Percentiles rank a stretch among this genome's conserved stretches.
These are phyloP conservation scores for Saksenaea vasiformis DNA, from an alignment of 371 early-diverging fungal species.

Conservation along the genomic window DNA sequence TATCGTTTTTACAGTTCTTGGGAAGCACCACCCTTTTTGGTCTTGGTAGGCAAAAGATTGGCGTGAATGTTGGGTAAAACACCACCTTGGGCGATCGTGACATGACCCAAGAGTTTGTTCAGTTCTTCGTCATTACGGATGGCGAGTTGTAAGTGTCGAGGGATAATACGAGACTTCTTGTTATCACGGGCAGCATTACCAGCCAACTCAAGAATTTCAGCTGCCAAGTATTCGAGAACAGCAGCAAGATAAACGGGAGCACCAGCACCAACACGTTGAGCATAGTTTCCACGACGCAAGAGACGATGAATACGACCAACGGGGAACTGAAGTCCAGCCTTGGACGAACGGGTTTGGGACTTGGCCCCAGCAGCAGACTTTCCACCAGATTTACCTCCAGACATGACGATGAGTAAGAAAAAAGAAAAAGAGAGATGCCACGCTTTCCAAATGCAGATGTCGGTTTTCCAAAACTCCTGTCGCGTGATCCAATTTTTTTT, in stretches of 20 bases:
- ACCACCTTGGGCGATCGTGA: conserved; percentile 85
- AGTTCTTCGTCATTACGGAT: conserved; percentile 95
- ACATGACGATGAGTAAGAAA: conserved; percentile 29
- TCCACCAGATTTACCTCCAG: conserved; percentile 54
- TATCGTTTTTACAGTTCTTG: conserved; percentile 29
- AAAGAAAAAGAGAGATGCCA: conserved; percentile 15
- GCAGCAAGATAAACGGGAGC: conserved; percentile 94
- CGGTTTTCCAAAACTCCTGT: too few species aligned
- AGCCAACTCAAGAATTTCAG: conserved; percentile 94
- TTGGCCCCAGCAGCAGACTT: conserved; percentile 57
- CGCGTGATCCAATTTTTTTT: too few species aligned
- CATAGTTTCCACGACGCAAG: conserved; percentile 92
- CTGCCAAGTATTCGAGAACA: conserved; percentile 92
- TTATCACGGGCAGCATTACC: conserved; percentile 94
- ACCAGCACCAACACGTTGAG: conserved; percentile 90
- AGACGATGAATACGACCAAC: conserved; percentile 97
- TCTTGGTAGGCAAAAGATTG: conserved; percentile 65
- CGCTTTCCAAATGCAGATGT: background rate
- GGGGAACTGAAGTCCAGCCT: conserved; percentile 94
- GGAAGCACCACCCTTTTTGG: conserved; percentile 60
- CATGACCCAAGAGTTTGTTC: conserved; percentile 89
- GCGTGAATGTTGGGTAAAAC: conserved; percentile 83
- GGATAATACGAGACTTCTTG: conserved; percentile 92
- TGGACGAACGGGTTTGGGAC: conserved; percentile 72
- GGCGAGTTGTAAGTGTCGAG: conserved; percentile 86